phyloP scores from a whole-genome alignment of 257 asterid species.

The Nicotiana noctiflora region DNA sequence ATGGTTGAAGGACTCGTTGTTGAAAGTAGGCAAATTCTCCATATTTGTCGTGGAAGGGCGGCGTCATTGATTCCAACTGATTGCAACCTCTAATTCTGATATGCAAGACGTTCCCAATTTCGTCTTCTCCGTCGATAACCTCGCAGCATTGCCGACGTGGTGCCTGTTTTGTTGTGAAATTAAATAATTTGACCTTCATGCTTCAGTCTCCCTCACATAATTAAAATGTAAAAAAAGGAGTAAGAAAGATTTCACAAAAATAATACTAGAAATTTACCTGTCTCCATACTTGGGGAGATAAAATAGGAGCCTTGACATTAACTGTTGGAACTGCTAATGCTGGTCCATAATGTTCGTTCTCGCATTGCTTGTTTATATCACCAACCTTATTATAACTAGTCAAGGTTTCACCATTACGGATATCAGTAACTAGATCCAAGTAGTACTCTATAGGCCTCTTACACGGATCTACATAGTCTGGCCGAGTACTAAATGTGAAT shows the following conservation, averaged over 20 bases:
- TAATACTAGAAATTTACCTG: background rate
- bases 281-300: background rate
- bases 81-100: slow-evolving; percentile 9
- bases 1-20: too few species aligned
- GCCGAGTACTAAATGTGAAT: background rate
- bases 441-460: background rate
- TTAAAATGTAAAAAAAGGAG: too few species aligned
- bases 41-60: background rate
- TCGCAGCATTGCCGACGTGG: slow-evolving; percentile 19
- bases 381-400: background rate
- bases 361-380: background rate
- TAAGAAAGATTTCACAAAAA: too few species aligned
- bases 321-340: background rate
- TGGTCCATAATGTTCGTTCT: background rate
- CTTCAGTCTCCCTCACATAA: too few species aligned
- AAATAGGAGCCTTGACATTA: background rate
- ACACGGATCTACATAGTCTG: background rate
- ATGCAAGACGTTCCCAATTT: background rate
- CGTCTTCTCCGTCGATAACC: background rate
- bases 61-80: background rate
- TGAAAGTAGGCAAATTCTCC: background rate
- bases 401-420: too few species aligned
- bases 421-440: too few species aligned
- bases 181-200: too few species aligned
- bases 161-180: background rate